Conservation (phyloP, 768 basidiomycete genomes). For the Pleurotus tuoliensis region DNA sequence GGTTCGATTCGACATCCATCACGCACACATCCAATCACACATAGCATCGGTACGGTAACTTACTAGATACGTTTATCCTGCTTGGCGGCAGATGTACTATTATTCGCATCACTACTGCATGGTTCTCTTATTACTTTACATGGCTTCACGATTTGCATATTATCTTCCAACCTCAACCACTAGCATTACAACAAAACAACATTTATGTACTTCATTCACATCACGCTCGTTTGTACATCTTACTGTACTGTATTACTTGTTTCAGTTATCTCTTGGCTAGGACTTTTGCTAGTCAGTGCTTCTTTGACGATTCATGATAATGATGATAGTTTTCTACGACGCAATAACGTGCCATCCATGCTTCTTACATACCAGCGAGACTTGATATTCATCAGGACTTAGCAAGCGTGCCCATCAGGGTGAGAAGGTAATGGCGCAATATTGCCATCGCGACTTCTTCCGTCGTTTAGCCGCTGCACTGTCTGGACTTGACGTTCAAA, state of each 20-base stretch:
- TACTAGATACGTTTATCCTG: constrained; percentile 7
- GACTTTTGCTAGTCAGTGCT: not conserved
- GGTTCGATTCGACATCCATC: constrained; percentile 5
- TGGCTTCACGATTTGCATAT: not conserved
- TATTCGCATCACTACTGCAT: constrained; percentile 6
- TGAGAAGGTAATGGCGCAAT: too few relatives aligned
- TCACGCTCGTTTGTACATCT: constrained; percentile 8
- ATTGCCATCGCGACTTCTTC: too few relatives aligned
- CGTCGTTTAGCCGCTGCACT: too few relatives aligned
- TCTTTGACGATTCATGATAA: not conserved
- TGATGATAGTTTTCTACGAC: not conserved
- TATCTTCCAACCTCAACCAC: not conserved
- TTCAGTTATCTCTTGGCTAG: not conserved
- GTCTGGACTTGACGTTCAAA: too few relatives aligned
- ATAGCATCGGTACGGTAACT: constrained; percentile 7
- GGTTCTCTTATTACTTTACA: not conserved
- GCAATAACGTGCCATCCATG: too few relatives aligned
- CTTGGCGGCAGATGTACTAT: constrained; percentile 7
- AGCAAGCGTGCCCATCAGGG: too few relatives aligned
- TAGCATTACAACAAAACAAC: constrained; percentile 2
- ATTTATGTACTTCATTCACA: constrained; percentile 2
- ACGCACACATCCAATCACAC: not conserved
- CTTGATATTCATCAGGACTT: too few relatives aligned
- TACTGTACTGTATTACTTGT: constrained; percentile 8
- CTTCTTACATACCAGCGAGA: too few relatives aligned